Conservation (phyloP, 1,139 yeast species). For the Eremothecium gossypii region DNA sequence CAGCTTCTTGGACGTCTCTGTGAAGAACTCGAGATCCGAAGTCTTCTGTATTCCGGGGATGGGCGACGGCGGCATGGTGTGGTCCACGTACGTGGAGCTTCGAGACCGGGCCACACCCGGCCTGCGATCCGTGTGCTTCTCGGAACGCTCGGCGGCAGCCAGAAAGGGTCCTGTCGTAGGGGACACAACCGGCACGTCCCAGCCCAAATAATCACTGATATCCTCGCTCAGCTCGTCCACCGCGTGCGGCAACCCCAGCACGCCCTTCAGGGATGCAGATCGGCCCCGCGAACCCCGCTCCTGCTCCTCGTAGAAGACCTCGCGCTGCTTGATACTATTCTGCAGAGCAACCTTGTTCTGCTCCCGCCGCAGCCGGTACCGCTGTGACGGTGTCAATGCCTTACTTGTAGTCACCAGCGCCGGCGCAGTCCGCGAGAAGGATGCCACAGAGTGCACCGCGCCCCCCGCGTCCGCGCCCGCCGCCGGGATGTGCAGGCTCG, state of each 20-base stretch:
- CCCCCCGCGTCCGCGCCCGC: not conserved
- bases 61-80: slow-evolving; percentile 35
- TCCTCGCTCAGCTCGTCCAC: slow-evolving; percentile 21
- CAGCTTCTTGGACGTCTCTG: slow-evolving; percentile 35
- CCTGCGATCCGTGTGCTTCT: slow-evolving; percentile 14
- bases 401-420: slow-evolving; percentile 13
- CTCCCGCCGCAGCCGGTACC: slow-evolving; percentile 31
- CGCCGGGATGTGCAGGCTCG: slow-evolving; percentile 1
- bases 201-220: slow-evolving; percentile 30
- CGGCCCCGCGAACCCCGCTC: slow-evolving; percentile 13
- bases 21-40: slow-evolving; percentile 29
- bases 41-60: slow-evolving; percentile 30
- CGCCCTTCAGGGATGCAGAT: slow-evolving; percentile 10
- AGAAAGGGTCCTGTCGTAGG: slow-evolving; percentile 32
- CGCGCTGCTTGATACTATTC: slow-evolving; percentile 30
- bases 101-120: slow-evolving; percentile 7
- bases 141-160: slow-evolving; percentile 13
- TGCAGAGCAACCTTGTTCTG: slow-evolving; percentile 30
- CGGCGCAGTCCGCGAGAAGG: slow-evolving; percentile 20
- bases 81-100: slow-evolving; percentile 15
- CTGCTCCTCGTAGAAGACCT: slow-evolving; percentile 37
- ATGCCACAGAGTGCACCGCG: slow-evolving; percentile 6
- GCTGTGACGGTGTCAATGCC: slow-evolving; percentile 33
- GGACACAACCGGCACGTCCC: slow-evolving; percentile 41
- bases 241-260: slow-evolving; percentile 5